Conservation (phyloP, 805 yeast species). For the Yarrowia divulgata region DNA sequence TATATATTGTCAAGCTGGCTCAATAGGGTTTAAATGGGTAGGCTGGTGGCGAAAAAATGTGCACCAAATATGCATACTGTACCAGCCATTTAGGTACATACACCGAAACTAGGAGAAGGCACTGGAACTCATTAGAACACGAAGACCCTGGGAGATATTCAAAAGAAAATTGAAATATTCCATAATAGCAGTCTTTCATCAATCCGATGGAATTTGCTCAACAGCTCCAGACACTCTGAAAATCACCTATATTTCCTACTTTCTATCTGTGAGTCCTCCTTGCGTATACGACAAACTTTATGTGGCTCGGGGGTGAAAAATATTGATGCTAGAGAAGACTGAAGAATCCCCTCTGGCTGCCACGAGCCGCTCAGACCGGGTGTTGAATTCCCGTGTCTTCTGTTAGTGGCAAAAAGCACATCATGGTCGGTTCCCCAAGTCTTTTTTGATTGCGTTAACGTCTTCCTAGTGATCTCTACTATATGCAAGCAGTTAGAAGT, state of each 20-base stretch:
- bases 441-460: no score
- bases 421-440: no score
- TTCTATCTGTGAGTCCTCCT: not conserved
- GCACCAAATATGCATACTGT: not conserved
- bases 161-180: no score
- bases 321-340: no score
- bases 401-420: not conserved
- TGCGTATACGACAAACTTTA: not conserved
- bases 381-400: not conserved
- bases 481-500: not conserved
- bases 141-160: not conserved
- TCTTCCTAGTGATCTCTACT: no score
- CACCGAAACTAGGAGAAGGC: not conserved
- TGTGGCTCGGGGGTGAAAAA: not conserved
- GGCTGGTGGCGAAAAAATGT: constrained; percentile 1
- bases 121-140: not conserved
- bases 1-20: not conserved
- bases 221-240: no score
- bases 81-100: constrained; percentile 11
- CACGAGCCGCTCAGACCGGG: not conserved
- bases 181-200: no score
- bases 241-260: no score
- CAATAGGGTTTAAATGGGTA: not conserved
- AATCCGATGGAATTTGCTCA: not conserved
- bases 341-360: not conserved